Conservation (phyloP, 352 stramenopile species). For the Phytophthora hibernalis region DNA sequence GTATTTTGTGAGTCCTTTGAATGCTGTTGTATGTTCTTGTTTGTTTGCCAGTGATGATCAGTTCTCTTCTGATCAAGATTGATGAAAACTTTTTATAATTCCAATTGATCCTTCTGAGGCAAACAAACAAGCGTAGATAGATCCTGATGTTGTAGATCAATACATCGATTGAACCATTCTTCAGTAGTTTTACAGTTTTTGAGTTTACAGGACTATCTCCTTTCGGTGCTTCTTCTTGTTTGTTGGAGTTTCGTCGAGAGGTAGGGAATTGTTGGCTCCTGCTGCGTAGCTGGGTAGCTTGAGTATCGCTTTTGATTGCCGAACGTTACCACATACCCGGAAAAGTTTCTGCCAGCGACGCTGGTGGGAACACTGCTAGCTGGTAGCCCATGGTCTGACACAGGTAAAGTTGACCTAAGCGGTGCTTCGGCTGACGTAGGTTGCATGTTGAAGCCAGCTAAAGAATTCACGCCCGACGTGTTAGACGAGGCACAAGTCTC, state of each 20-base stretch:
- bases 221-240: slow-evolving; percentile 7
- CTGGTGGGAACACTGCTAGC: slow-evolving; percentile 15
- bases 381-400: slow-evolving; percentile 8
- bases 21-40: slow-evolving; percentile 38
- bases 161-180: slow-evolving; percentile 4
- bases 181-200: slow-evolving; percentile 18
- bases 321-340: slow-evolving; percentile 53
- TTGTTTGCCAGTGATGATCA: slow-evolving; percentile 70
- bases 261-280: slow-evolving; percentile 49
- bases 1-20: slow-evolving; percentile 19
- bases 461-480: not conserved
- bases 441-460: slow-evolving; percentile 46
- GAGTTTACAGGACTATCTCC: not conserved
- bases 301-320: slow-evolving; percentile 60
- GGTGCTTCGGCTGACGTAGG: slow-evolving; percentile 45
- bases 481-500: not conserved
- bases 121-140: slow-evolving; percentile 26
- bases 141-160: slow-evolving; percentile 5
- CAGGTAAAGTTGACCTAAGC: slow-evolving; percentile 4
- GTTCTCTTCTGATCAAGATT: slow-evolving; percentile 75
- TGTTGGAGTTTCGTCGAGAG: slow-evolving; percentile 45
- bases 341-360: slow-evolving; percentile 30
- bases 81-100: slow-evolving; percentile 84
- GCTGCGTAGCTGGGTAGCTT: slow-evolving; percentile 33
- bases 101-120: slow-evolving; percentile 91